Conservation (phyloP, 2,329 filamentous ascomycete species). For the Clarireedia homoeocarpa region DNA sequence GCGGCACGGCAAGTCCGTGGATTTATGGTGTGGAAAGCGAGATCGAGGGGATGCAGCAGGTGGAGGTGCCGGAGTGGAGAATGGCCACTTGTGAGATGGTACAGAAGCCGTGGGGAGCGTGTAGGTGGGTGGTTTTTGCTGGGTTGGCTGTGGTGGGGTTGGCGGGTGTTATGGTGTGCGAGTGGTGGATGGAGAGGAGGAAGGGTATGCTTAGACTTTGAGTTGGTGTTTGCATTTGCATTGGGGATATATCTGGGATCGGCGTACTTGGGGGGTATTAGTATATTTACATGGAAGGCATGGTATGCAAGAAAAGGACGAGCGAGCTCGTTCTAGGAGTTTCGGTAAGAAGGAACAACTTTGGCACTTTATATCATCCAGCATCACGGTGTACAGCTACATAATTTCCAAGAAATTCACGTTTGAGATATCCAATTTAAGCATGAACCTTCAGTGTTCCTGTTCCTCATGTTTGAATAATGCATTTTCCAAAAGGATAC, state of each 20-base stretch:
- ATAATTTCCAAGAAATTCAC: not conserved
- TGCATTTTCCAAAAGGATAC: not conserved
- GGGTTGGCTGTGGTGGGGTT: not conserved
- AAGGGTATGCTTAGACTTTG: too few species aligned
- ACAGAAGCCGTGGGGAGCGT: not conserved
- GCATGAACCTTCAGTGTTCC: not conserved
- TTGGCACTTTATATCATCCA: not conserved
- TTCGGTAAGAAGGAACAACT: not conserved
- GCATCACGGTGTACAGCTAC: too few species aligned
- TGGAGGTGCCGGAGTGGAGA: not conserved
- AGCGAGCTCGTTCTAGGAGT: too few species aligned
- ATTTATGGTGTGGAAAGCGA: not conserved
- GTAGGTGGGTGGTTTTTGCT: not conserved
- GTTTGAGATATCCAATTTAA: too few species aligned
- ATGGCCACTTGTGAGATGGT: not conserved
- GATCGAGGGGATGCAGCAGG: not conserved
- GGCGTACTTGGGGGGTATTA: too few species aligned
- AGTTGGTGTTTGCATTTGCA: too few species aligned
- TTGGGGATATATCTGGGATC: too few species aligned
- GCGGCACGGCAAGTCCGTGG: not conserved
- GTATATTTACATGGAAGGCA: too few species aligned
- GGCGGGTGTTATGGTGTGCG: not conserved
- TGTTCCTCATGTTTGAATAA: not conserved
- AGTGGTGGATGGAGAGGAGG: not conserved
- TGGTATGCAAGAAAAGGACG: too few species aligned